Percentiles rank a stretch among this genome's conserved stretches.
Conservation (phyloP, 768 basidiomycete genomes). For the Boletus rubescentipes region DNA sequence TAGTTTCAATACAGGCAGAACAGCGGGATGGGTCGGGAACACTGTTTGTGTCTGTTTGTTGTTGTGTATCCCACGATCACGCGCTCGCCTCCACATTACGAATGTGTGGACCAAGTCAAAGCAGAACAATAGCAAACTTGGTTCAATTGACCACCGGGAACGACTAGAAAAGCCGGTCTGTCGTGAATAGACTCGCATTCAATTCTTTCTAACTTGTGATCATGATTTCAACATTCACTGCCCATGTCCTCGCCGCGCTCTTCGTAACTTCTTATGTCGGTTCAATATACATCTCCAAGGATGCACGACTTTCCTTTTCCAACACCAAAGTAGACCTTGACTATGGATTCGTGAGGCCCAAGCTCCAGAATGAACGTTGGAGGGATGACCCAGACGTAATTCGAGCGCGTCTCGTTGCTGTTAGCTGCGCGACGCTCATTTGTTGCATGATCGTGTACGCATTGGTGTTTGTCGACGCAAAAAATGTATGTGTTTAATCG, state of each 20-base stretch:
- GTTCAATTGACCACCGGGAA: slow-evolving; percentile 10
- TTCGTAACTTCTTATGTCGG: slow-evolving; percentile 77
- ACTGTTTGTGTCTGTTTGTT: slow-evolving; percentile 20
- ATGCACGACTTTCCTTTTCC: slow-evolving; percentile 55
- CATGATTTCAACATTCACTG: slow-evolving; percentile 33
- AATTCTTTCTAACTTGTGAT: neutral
- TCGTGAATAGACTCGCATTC: slow-evolving; percentile 4
- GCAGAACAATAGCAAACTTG: slow-evolving; percentile 12
- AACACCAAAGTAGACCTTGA: slow-evolving; percentile 26
- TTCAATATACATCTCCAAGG: slow-evolving; percentile 74
- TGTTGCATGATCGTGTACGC: slow-evolving; percentile 54
- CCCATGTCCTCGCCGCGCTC: slow-evolving; percentile 55
- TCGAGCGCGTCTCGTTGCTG: slow-evolving; percentile 70
- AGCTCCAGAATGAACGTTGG: slow-evolving; percentile 48
- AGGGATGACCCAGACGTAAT: slow-evolving; percentile 88
- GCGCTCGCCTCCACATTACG: neutral
- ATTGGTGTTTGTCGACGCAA: slow-evolving; percentile 35
- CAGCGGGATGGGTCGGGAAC: slow-evolving; percentile 25
- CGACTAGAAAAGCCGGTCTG: slow-evolving; percentile 13
- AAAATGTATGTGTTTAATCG: slow-evolving; percentile 10
- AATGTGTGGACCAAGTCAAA: neutral
- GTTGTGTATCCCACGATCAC: slow-evolving; percentile 20
- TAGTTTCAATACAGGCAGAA: neutral
- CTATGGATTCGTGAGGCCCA: slow-evolving; percentile 31
- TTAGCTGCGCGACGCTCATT: slow-evolving; percentile 56